Percentiles rank a stretch among this genome's conserved stretches.
Conservation (phyloP, 2,329 filamentous ascomycete genomes). For the Colletotrichum lentis region DNA sequence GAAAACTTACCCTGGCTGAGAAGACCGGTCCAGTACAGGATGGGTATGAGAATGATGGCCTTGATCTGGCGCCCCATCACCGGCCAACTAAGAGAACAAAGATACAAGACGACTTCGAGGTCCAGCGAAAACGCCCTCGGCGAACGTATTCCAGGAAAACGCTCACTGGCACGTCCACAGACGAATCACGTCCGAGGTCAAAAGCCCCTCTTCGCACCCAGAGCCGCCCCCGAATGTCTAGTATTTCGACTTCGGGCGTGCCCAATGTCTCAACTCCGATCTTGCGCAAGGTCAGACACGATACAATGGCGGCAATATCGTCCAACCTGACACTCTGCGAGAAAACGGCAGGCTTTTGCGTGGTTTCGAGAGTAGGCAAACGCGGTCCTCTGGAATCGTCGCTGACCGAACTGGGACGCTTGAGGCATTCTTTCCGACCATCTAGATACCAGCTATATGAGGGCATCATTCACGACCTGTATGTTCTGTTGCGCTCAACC, state of each 20-base stretch:
- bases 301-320: neutral
- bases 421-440: constrained; percentile 39
- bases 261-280: constrained; percentile 28
- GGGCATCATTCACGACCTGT: constrained; percentile 47
- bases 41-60: neutral
- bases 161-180: neutral
- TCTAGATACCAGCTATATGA: constrained; percentile 46
- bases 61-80: neutral
- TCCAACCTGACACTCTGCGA: neutral
- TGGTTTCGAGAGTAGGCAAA: neutral
- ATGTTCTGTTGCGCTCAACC: constrained; percentile 45
- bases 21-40: neutral
- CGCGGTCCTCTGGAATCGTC: constrained; percentile 6
- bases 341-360: neutral
- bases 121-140: constrained; percentile 38
- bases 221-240: neutral
- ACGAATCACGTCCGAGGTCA: neutral
- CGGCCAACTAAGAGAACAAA: constrained; percentile 12
- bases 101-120: constrained; percentile 6
- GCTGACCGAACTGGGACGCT: neutral
- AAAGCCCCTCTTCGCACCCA: neutral
- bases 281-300: constrained; percentile 24
- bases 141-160: constrained; percentile 36
- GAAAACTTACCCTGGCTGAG: constrained; percentile 46
- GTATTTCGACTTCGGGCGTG: neutral